Conservation (phyloP, 441 rosid genomes). For the Theobroma grandiflorum region DNA sequence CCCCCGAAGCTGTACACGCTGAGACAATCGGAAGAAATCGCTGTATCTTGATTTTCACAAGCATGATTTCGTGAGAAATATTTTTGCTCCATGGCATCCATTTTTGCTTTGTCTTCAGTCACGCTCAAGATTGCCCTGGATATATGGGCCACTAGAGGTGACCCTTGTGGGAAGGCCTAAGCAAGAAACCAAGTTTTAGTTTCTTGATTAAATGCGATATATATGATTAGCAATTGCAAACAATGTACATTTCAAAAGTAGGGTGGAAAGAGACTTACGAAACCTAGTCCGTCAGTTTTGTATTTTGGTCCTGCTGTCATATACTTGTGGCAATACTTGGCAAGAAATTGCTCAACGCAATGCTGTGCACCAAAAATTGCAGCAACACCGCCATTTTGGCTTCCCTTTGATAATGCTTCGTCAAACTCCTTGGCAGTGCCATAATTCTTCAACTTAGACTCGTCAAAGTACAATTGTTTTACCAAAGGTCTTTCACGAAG, state of each 20-base stretch:
- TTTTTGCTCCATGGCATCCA: slow-evolving; percentile 18
- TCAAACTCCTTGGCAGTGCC: slow-evolving; percentile 35
- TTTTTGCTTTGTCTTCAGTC: slow-evolving; percentile 37
- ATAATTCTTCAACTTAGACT: slow-evolving; percentile 27
- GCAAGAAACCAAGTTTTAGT: not conserved
- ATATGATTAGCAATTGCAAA: not conserved
- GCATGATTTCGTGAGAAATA: slow-evolving; percentile 11
- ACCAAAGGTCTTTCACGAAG: slow-evolving; percentile 43
- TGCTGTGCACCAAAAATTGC: slow-evolving; percentile 56
- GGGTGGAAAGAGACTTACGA: slow-evolving; percentile 50
- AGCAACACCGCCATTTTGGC: slow-evolving; percentile 33
- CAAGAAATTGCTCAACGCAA: slow-evolving; percentile 45
- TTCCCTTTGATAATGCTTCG: slow-evolving; percentile 39
- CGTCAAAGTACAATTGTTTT: slow-evolving; percentile 13
- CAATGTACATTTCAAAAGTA: not conserved
- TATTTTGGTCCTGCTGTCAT: slow-evolving; percentile 51
- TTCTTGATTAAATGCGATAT: not conserved
- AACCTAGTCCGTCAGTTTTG: slow-evolving; percentile 60
- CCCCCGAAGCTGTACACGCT: slow-evolving; percentile 50
- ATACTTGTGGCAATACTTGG: slow-evolving; percentile 47
- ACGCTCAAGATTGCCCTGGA: slow-evolving; percentile 56
- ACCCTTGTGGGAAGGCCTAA: slow-evolving; percentile 51
- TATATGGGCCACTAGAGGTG: slow-evolving; percentile 49
- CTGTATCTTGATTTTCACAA: slow-evolving; percentile 36
- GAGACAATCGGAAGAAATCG: slow-evolving; percentile 40